Evolutionary conservation across 2,329 filamentous ascomycete species (phyloP).

Genomic region (Trichoderma polysporum): DNA sequence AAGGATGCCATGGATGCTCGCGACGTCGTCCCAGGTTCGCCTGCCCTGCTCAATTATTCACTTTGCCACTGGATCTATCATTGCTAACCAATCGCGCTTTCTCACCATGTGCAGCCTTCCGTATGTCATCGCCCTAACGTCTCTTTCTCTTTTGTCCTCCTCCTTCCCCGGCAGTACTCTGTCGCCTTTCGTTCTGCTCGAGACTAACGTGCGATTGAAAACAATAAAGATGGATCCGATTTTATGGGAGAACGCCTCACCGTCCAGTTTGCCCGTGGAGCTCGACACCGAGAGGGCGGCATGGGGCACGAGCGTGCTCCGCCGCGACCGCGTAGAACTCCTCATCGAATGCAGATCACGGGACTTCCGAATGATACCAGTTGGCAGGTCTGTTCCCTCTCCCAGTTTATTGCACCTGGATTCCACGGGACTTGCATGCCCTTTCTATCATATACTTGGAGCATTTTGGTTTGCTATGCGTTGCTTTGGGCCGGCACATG

Average conservation of each 20-base stretch:
- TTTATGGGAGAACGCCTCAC: slow-evolving; percentile 98
- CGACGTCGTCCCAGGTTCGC: slow-evolving; percentile 94
- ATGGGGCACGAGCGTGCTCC: slow-evolving; percentile 53
- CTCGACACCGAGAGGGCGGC: slow-evolving; percentile 54
- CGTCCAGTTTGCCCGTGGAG: slow-evolving; percentile 95
- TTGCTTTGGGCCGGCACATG: slow-evolving; percentile 25
- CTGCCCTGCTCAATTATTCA: neutral
- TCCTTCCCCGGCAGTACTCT: neutral
- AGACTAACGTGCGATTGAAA: neutral
- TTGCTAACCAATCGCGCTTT: slow-evolving; percentile 27
- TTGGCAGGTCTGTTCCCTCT: slow-evolving; percentile 95
- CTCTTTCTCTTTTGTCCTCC: neutral
- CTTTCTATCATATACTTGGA: slow-evolving; percentile 34
- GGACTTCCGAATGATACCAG: slow-evolving; percentile 97
- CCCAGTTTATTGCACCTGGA: slow-evolving; percentile 57
- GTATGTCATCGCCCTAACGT: slow-evolving; percentile 46
- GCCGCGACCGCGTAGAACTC: slow-evolving; percentile 84
- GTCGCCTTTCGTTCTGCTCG: slow-evolving; percentile 18
- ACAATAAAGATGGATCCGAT: slow-evolving; percentile 78
- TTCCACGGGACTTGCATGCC: slow-evolving; percentile 37
- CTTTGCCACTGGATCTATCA: neutral
- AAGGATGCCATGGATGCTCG: slow-evolving; percentile 97
- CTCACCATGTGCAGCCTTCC: slow-evolving; percentile 51
- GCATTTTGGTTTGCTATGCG: slow-evolving; percentile 31
- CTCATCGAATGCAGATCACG: slow-evolving; percentile 95